Base-by-base conservation (phyloP, 345 rosid genomes). In the Citrus medica region DNA sequence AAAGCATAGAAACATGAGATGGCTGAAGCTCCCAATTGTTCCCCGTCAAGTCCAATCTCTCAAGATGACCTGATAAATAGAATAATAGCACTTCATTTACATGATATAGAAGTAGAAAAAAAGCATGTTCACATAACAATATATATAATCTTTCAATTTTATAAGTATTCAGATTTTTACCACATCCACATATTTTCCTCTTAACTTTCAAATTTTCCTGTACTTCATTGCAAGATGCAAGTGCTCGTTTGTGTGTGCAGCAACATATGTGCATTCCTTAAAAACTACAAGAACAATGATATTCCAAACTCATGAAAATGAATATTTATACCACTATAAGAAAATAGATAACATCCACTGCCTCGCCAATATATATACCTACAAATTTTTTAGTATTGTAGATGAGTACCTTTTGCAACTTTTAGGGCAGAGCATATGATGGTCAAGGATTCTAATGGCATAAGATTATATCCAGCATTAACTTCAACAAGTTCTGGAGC, bases 11-110 rank as follows among this genome's bases (percentile, higher is more conserved):
- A 73, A 76, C 76, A 51, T 77, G 86, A 79, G 69, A 58, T 55
- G 86, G 82, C 61, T 82, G 84, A 79, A 67, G 71, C 68, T 84
- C 89, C 84, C 87, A 85, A 61, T 27, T 69, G 79, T 91, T 92
- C 38, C 97, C 99, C n/a, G 88, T 87, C 92, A 95, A 84, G 86
- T 95, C 94, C 85, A 95, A 42, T 74, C 79, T 71, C 87, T 83
- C 73, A n/a, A 95, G 88, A 32, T 82, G 85, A 83, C 93, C 98
- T 93, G 56, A 79, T 37, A 76, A 63, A 22, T 27, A 19, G 42
- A 62, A 55, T 61, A 66, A 56, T 46, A 66, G 7, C 56, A 8
- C 76, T 72, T 58, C 40, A 13, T 71, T 62, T 48, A 28, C 68
- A 40, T 33, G 17, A 58, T n/a, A 64, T 2, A 30, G 14, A 46